Evolutionary conservation across 2,329 filamentous ascomycete genomes (phyloP), one percentile per base, ranked within the genome.

Genomic region (Claviceps fusiformis): DNA sequence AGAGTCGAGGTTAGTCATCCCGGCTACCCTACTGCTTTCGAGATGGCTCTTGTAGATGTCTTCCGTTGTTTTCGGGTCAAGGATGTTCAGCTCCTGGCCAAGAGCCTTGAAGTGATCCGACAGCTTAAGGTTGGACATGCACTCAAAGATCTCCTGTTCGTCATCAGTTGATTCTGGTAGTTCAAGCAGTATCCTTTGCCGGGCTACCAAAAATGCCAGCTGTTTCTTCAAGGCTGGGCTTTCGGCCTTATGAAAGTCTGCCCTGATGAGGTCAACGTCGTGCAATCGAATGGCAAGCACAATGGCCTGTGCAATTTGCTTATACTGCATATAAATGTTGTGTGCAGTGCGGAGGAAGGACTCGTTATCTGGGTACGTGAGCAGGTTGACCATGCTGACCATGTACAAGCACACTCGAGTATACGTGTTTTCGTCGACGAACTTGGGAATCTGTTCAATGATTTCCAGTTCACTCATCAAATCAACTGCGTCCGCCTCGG

Each of bases 11-110:
- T 96, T 96, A 11, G 92, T 96, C 72, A 95, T 81, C 41, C 90
- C 91, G 29, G 89, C 89, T 54, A 95, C 93, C 58, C 95, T 83
- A 64, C 86, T 95, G 73, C 88, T 97, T 73, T 98, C 93, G 5
- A 98, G 80, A 71, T 98, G 93, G 66, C 90, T 95, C 77, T 98
- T 98, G 80, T 98, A 98, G 64, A 98, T 98, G 65, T 98, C 95
- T 68, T 98, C 93, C 0, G 92, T 95, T 47, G 89, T 88, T 75
- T 96, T 97, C 41, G 93, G 93, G 59, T 98, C 93, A 46, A 97
- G 76, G 53, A 98, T 92, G 70, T 98, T 97, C 54, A 98, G 79
- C 69, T 98, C 93, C 72, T 96, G 96, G 56, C 85, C 95, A 37
- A 98, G 76, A 5, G 87, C 82, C 71, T 95, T 95, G 79, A 95